Evolutionary conservation across 139 green algal species (phyloP).

Genomic region (Picochlorum sp.): DNA sequence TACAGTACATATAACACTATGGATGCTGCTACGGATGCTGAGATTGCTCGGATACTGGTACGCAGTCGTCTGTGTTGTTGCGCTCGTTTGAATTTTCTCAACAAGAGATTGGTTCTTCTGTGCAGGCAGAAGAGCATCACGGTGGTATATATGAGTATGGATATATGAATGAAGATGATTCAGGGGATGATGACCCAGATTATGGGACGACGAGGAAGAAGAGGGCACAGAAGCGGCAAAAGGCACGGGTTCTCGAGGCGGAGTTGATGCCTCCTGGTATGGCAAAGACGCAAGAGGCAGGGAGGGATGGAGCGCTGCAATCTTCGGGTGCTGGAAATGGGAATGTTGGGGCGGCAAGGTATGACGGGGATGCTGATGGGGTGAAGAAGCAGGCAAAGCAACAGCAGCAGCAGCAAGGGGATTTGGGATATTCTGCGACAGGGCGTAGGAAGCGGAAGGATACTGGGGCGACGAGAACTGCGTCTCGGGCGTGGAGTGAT

Average conservation of each 20-base stretch:
- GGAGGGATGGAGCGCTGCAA: not conserved
- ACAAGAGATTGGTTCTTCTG: not conserved
- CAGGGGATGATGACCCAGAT: conserved; percentile 21
- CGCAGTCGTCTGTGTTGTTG: not conserved
- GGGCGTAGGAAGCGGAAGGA: conserved; percentile 65
- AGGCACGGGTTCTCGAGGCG: conserved; percentile 1
- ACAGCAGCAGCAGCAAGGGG: conserved; percentile 5
- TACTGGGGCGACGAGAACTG: conserved; percentile 35
- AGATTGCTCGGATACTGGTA: conserved; percentile 25
- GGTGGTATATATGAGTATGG: conserved; percentile 8
- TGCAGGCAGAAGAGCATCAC: conserved; percentile 1
- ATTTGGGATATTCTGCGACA: conserved; percentile 31
- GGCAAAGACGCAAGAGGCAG: no score
- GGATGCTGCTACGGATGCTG: conserved; percentile 6
- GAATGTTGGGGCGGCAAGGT: no score
- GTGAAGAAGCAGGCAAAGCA: not conserved
- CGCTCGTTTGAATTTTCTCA: not conserved
- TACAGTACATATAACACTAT: not conserved
- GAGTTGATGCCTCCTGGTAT: not conserved
- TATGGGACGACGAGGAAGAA: conserved; percentile 15
- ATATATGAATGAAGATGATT: not conserved
- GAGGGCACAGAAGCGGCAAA: not conserved
- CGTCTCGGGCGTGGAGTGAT: conserved; percentile 47
- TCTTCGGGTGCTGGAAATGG: no score
- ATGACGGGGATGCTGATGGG: not conserved